Evolutionary conservation across 2,329 filamentous ascomycete species (phyloP).

Genomic region (Aspergillus terreus): DNA sequence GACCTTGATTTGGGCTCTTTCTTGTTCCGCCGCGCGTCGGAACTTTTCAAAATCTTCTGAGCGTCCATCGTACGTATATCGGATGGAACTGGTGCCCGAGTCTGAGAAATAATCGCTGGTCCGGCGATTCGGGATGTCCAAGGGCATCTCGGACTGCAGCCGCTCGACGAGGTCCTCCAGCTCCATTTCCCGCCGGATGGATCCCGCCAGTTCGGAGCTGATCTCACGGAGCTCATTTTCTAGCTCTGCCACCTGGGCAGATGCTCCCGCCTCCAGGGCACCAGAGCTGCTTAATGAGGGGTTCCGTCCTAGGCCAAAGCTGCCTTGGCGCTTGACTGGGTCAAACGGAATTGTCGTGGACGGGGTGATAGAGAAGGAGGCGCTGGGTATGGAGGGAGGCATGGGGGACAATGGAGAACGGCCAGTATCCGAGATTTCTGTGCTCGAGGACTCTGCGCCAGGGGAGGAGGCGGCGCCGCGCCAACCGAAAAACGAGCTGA

Average conservation of each 20-base stretch:
- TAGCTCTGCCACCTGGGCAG: conserved; percentile 73
- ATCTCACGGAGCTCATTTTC: conserved; percentile 93
- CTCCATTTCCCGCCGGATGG: conserved; percentile 93
- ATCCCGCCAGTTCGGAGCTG: conserved; percentile 84
- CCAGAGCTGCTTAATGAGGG: conserved; percentile 44
- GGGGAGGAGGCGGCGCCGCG: conserved; percentile 53
- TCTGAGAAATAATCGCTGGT: conserved; percentile 99
- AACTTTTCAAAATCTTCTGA: conserved; percentile 75
- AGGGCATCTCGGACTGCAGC: conserved; percentile 69
- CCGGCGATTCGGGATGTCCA: conserved; percentile 58
- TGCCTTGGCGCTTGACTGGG: conserved; percentile 43
- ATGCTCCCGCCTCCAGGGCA: conserved; percentile 42
- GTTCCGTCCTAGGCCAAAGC: conserved; percentile 30
- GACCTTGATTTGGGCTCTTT: conserved; percentile 79
- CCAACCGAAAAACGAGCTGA: conserved; percentile 67
- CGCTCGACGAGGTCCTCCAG: conserved; percentile 90
- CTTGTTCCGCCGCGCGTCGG: conserved; percentile 81
- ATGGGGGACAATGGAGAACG: conserved; percentile 57
- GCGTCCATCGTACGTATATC: conserved; percentile 63
- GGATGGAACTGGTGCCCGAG: conserved; percentile 81
- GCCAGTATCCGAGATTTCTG: conserved; percentile 60
- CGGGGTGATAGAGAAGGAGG: conserved; percentile 28
- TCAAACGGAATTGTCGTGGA: conserved; percentile 48
- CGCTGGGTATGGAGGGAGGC: conserved; percentile 33
- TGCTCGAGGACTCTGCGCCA: conserved; percentile 57